Evolutionary conservation across 257 asterid species (phyloP).

Genomic region (Lycium ferocissimum): DNA sequence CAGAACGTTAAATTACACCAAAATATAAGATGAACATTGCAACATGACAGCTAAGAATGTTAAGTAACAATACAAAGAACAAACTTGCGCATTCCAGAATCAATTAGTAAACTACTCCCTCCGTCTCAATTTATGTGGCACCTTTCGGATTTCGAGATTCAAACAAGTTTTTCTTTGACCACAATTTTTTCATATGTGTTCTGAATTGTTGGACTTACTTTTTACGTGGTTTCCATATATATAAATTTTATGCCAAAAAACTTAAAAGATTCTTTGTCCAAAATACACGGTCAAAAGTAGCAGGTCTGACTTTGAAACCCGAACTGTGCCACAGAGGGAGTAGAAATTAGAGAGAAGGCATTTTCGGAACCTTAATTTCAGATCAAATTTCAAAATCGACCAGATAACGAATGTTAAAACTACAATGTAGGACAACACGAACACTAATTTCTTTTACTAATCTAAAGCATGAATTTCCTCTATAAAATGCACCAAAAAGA

Average conservation of each 20-base stretch:
- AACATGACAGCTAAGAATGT: not conserved
- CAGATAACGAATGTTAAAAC: not conserved
- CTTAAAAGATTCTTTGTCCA: too few species aligned
- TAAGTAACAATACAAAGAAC: not conserved
- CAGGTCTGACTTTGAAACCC: too few species aligned
- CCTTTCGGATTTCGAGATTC: too few species aligned
- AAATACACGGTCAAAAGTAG: too few species aligned
- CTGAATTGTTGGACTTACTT: too few species aligned
- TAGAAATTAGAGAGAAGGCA: not conserved
- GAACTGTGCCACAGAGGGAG: too few species aligned
- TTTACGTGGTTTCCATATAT: too few species aligned
- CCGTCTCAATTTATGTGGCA: too few species aligned
- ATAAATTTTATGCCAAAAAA: too few species aligned
- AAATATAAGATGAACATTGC: not conserved
- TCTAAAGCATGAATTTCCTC: not conserved
- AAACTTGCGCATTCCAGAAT: constrained; percentile 21
- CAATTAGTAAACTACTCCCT: not conserved
- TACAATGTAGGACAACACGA: not conserved
- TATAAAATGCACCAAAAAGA: not conserved
- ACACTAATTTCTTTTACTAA: not conserved
- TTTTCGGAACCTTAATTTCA: not conserved
- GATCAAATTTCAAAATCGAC: not conserved
- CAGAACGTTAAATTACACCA: not conserved
- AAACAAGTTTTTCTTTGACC: too few species aligned
- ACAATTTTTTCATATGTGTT: too few species aligned